Conservation (phyloP, 1,284 basidiomycete genomes). For the Tylopilus sp. region DNA sequence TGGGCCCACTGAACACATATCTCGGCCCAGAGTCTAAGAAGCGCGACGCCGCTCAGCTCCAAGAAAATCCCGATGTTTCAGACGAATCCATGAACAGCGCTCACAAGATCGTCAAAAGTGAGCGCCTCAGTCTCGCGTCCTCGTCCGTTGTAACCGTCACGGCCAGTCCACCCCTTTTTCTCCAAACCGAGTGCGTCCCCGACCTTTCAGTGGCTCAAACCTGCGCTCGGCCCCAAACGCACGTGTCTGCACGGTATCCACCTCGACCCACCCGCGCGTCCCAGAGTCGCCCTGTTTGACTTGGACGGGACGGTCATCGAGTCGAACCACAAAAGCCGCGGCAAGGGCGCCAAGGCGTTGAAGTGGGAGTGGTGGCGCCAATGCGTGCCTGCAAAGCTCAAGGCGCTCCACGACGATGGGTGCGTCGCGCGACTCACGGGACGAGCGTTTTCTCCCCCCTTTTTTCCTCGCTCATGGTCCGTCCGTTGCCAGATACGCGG, state of each 20-base stretch:
- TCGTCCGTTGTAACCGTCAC: background rate
- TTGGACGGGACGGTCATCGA: constrained; percentile 86
- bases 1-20: constrained; percentile 3
- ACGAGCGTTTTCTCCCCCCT: background rate
- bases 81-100: constrained; percentile 18
- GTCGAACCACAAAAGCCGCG: constrained; percentile 47
- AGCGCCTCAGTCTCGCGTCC: constrained; percentile 10
- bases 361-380: constrained; percentile 80
- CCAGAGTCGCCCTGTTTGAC: constrained; percentile 78
- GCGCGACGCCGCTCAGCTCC: constrained; percentile 16
- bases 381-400: constrained; percentile 62
- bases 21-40: constrained; percentile 17
- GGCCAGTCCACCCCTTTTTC: constrained; percentile 42
- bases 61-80: constrained; percentile 14
- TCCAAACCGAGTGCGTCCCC: constrained; percentile 23
- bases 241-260: constrained; percentile 65
- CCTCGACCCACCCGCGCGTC: constrained; percentile 43
- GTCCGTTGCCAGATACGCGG: constrained; percentile 50
- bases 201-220: constrained; percentile 55
- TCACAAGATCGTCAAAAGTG: constrained; percentile 27
- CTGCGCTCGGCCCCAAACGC: constrained; percentile 48
- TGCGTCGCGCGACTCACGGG: constrained; percentile 28
- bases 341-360: constrained; percentile 34
- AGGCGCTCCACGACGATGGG: constrained; percentile 59
- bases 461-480: background rate